phyloP scores from a whole-genome alignment of 805 yeast species.

The Yueomyces sinensis region DNA sequence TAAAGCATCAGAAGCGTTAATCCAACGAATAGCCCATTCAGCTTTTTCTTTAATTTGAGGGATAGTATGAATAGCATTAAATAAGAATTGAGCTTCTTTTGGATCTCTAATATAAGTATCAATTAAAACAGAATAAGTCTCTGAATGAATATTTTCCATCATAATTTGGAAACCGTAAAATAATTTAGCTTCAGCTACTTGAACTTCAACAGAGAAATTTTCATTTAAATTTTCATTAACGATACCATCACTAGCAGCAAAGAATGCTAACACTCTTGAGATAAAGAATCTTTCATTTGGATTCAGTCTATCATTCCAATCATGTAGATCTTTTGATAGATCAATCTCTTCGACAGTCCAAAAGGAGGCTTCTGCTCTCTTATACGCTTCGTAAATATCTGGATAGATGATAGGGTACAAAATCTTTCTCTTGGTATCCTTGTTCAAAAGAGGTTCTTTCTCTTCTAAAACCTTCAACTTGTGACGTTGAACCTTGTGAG shows the following conservation, averaged over 20 bases:
- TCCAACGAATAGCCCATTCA: slow-evolving; percentile 98
- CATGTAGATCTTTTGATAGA: slow-evolving; percentile 77
- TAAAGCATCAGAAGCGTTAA: slow-evolving; percentile 71
- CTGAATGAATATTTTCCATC: slow-evolving; percentile 99
- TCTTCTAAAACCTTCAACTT: slow-evolving; percentile 60
- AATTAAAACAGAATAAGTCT: slow-evolving; percentile 87
- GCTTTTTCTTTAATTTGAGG: slow-evolving; percentile 97
- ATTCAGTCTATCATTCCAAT: slow-evolving; percentile 83
- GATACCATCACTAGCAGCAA: slow-evolving; percentile 97
- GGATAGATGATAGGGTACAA: slow-evolving; percentile 93
- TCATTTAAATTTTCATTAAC: slow-evolving; percentile 96
- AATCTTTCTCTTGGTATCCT: slow-evolving; percentile 81
- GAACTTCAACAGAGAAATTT: slow-evolving; percentile 95
- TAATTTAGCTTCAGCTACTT: slow-evolving; percentile 94
- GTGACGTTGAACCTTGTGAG: slow-evolving; percentile 62
- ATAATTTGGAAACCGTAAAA: slow-evolving; percentile 98
- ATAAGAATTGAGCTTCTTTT: slow-evolving; percentile 76
- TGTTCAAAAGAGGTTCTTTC: slow-evolving; percentile 78
- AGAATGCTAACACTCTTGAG: slow-evolving; percentile 89
- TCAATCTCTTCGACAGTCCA: slow-evolving; percentile 99
- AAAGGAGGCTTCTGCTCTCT: slow-evolving; percentile 98
- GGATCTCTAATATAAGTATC: slow-evolving; percentile 96
- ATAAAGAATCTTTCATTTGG: slow-evolving; percentile 88
- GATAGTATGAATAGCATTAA: slow-evolving; percentile 91
- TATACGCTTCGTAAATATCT: slow-evolving; percentile 97